These are phyloP conservation scores for Talaromyces sp. DNA, from an alignment of 2,329 filamentous ascomycete species.

Conservation along the genomic window DNA sequence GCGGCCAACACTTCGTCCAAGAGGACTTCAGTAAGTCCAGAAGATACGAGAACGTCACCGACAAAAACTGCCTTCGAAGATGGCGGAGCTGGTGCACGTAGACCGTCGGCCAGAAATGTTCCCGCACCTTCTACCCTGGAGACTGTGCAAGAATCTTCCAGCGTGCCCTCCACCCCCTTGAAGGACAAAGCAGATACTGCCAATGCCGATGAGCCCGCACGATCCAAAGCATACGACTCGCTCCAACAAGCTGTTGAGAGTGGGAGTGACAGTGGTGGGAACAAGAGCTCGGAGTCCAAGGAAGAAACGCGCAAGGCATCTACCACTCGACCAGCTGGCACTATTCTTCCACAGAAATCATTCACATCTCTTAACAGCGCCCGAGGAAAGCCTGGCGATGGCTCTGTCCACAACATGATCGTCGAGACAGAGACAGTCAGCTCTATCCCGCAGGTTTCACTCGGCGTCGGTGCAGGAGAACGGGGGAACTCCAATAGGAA, in stretches of 20 bases:
- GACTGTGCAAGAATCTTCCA: slow-evolving; percentile 86
- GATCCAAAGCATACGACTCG: slow-evolving; percentile 33
- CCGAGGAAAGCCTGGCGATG: slow-evolving; percentile 66
- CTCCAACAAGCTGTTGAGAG: slow-evolving; percentile 53
- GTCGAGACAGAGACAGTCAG: slow-evolving; percentile 95
- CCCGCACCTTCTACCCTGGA: slow-evolving; percentile 63
- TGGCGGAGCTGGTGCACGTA: slow-evolving; percentile 41
- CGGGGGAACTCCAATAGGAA: slow-evolving; percentile 50
- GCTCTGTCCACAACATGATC: slow-evolving; percentile 84
- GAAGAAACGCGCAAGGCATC: slow-evolving; percentile 34
- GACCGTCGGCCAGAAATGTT: slow-evolving; percentile 55
- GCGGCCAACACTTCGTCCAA: slow-evolving; percentile 35
- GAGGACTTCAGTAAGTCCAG: slow-evolving; percentile 16
- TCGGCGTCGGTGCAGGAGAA: slow-evolving; percentile 58
- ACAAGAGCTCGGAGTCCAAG: slow-evolving; percentile 30
- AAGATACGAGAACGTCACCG: slow-evolving; percentile 19
- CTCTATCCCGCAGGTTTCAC: slow-evolving; percentile 77
- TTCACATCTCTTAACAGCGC: slow-evolving; percentile 58
- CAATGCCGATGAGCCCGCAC: slow-evolving; percentile 30
- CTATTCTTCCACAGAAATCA: slow-evolving; percentile 60
- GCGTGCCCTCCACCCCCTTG: slow-evolving; percentile 66
- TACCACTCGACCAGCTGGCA: slow-evolving; percentile 41
- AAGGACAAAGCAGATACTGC: slow-evolving; percentile 34
- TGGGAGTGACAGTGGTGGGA: slow-evolving; percentile 50
- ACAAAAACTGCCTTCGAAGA: slow-evolving; percentile 39